Evolutionary conservation across 495 filamentous ascomycete species (phyloP), one percentile per base, ranked within the genome.

Genomic region (Penicillium macrosclerotiorum): DNA sequence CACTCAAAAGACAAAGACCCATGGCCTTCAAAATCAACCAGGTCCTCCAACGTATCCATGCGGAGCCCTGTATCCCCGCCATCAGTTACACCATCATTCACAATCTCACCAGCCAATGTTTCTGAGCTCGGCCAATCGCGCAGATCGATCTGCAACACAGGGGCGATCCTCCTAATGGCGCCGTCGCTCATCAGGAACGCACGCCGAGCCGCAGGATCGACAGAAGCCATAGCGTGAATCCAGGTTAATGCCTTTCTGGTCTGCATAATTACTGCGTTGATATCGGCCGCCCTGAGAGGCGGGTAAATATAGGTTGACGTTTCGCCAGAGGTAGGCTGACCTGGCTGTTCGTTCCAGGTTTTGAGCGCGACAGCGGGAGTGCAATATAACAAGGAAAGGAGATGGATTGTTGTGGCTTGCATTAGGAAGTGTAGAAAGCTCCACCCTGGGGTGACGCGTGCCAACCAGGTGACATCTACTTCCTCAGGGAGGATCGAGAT

Each of bases 351-450:
- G 42, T 6, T 0, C 5, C 16, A 8, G 20, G 14, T 35, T 45
- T 25, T 8, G 27, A 4, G 19, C 6, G 22, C 27, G 3, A 19
- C 7, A 7, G 11, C 16, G 64, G 3, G 7, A 45, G 17, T 0
- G 61, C 55, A 57, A 42, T 49, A 60, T 1, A 74, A 71, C 9
- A 82, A 52, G 26, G 80, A 76, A 5, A 83, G 63, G 47, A 85
- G 68, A 4, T 85, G 54, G 4, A 83, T 72, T 0, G 72, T 74
- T 0, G 74, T 74, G 1, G 82, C 79, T 60, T 85, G 80, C 69
- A 82, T 82, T 5, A 86, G 48, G 49, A 74, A 78, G 52, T 87
- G 82, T 0, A 86, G 62, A 5, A 80, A 61, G 26, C 64, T 72
- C 80, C 81, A 87, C 80, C 81, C 85, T 12, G 81, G 80, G 0